phyloP scores from a whole-genome alignment of 139 green algal species.

The Tetraselmis chui region DNA sequence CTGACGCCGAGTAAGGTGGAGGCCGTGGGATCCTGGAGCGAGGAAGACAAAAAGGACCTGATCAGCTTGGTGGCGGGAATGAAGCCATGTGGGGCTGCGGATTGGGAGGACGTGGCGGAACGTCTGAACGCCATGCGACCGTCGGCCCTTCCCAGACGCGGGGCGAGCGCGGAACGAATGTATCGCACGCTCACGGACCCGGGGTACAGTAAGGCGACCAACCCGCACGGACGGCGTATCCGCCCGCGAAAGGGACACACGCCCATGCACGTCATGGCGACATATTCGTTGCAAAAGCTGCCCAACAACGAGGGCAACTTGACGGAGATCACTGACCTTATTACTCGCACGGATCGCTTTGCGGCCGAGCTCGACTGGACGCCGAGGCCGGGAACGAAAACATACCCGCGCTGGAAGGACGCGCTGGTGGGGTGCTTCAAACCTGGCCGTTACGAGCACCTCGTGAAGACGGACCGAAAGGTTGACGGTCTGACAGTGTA shows the following conservation, averaged over 20 bases:
- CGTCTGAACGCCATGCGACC: background rate
- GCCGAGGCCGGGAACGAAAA: constrained; percentile 16
- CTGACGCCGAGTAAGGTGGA: background rate
- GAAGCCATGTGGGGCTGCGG: constrained; percentile 12
- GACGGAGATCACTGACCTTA: background rate
- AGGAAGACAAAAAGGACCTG: constrained; percentile 13
- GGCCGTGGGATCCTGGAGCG: constrained; percentile 8
- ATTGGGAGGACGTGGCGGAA: constrained; percentile 8
- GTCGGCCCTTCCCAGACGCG: background rate
- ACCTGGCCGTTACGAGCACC: constrained; percentile 23
- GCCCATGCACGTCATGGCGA: constrained; percentile 11
- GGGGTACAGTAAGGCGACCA: constrained; percentile 19
- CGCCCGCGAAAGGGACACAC: constrained; percentile 19
- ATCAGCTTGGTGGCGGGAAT: background rate
- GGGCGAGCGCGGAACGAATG: constrained; percentile 16
- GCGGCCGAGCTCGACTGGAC: constrained; percentile 1
- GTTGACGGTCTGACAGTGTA: constrained; percentile 25
- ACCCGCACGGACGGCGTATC: constrained; percentile 25
- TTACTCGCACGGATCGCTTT: background rate
- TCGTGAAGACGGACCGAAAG: constrained; percentile 19
- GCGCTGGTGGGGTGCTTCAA: constrained; percentile 38
- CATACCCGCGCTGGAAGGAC: constrained; percentile 26
- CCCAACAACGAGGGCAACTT: constrained; percentile 7
- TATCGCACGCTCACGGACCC: constrained; percentile 22
- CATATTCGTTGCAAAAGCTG: constrained; percentile 2